A percentile compares a stretch with the other conserved stretches of the same genome.
Conservation (phyloP, 2,329 filamentous ascomycete species). For the Trichoderma polysporum region DNA sequence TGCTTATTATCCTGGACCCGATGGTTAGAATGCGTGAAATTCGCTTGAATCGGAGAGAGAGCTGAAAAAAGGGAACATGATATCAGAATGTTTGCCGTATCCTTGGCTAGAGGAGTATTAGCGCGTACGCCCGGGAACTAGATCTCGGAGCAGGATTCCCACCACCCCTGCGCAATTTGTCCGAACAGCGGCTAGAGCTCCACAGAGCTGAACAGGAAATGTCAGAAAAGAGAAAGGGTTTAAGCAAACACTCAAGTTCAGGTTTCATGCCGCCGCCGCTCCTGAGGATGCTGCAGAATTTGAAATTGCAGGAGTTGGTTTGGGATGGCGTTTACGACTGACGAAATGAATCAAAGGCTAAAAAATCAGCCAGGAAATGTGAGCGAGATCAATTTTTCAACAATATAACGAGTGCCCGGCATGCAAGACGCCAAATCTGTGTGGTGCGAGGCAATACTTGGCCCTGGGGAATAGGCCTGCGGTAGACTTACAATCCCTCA, state of each 20-base stretch:
- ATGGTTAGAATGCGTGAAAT: background rate
- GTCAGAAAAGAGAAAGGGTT: background rate
- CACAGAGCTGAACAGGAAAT: background rate
- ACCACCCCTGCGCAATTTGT: background rate
- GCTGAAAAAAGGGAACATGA: background rate
- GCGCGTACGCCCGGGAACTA: background rate
- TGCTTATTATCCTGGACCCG: background rate
- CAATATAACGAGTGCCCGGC: background rate
- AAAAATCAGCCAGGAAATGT: background rate
- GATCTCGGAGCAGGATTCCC: background rate
- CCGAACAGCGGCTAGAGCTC: background rate
- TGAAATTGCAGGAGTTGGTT: background rate
- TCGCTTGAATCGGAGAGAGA: background rate
- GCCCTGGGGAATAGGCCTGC: background rate
- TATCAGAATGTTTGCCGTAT: background rate
- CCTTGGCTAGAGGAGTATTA: background rate
- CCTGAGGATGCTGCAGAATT: background rate
- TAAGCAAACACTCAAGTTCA: background rate
- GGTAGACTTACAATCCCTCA: background rate
- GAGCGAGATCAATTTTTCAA: background rate
- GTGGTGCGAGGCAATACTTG: background rate
- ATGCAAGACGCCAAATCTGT: background rate
- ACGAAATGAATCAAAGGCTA: background rate
- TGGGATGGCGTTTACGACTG: background rate
- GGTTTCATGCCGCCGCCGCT: background rate